These are phyloP conservation scores for Fraxinus dipetala DNA, from an alignment of 305 asterid species.

Conservation along the genomic window DNA sequence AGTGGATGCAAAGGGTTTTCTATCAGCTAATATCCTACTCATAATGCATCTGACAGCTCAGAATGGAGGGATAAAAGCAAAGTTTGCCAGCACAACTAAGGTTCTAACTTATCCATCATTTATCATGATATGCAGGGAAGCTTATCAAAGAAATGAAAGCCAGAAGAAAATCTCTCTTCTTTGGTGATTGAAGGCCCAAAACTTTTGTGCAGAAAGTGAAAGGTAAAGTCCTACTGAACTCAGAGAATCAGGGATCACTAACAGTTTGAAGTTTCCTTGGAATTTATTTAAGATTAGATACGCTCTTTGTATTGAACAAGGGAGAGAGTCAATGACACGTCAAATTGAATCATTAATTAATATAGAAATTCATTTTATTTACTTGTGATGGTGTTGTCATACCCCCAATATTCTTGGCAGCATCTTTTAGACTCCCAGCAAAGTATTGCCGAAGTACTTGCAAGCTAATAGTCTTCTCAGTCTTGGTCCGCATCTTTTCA, in stretches of 20 bases:
- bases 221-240: neutral
- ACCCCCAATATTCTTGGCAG: slow-evolving; percentile 83
- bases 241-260: neutral
- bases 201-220: neutral
- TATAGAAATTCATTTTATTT: neutral
- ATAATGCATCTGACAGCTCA: neutral
- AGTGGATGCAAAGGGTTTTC: neutral
- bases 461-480: slow-evolving; percentile 69
- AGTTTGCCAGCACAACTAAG: neutral
- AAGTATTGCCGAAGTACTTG: slow-evolving; percentile 67
- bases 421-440: slow-evolving; percentile 83
- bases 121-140: neutral
- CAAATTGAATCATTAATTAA: neutral
- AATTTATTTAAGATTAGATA: neutral
- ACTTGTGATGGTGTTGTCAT: slow-evolving; percentile 12
- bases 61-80: neutral
- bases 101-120: neutral
- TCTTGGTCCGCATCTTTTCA: slow-evolving; percentile 54
- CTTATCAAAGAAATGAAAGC: neutral
- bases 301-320: neutral
- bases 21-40: neutral
- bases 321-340: neutral
- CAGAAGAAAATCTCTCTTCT: neutral
- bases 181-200: neutral
- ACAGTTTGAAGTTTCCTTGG: neutral